Evolutionary conservation across 169 alveolate species (phyloP).

Genomic region (Theileria sp.): DNA sequence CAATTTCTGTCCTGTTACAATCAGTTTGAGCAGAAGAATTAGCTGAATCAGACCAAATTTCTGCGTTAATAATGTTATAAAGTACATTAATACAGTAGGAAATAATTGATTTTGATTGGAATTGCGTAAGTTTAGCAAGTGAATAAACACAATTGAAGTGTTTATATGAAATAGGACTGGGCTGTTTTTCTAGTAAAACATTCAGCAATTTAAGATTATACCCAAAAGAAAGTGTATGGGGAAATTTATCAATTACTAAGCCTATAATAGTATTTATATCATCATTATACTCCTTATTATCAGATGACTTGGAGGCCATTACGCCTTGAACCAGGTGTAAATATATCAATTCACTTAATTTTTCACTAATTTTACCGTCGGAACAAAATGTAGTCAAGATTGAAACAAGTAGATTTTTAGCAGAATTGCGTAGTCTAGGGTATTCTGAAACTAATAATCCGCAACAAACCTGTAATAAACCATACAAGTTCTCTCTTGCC

Average conservation of each 20-base stretch:
- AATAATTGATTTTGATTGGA: background rate
- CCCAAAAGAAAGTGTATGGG: slow-evolving; percentile 13
- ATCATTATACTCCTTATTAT: background rate
- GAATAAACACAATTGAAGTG: slow-evolving; percentile 50
- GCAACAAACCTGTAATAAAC: slow-evolving; percentile 45
- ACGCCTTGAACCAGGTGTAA: slow-evolving; percentile 33
- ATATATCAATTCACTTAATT: slow-evolving; percentile 22
- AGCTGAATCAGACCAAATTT: background rate
- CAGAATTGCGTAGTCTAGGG: slow-evolving; percentile 33
- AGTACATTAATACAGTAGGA: background rate
- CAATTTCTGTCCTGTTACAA: slow-evolving; percentile 21
- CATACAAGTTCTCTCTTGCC: slow-evolving; percentile 35
- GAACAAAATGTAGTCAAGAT: slow-evolving; percentile 4
- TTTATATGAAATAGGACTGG: slow-evolving; percentile 23
- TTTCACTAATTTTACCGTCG: background rate
- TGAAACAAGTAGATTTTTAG: slow-evolving; percentile 25
- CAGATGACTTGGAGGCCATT: slow-evolving; percentile 12
- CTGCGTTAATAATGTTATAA: background rate
- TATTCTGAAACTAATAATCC: slow-evolving; percentile 1
- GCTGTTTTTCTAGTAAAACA: slow-evolving; percentile 26
- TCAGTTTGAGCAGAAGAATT: background rate
- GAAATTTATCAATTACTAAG: slow-evolving; percentile 15
- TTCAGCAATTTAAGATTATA: slow-evolving; percentile 14
- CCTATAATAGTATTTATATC: slow-evolving; percentile 30
- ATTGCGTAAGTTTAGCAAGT: slow-evolving; percentile 15